Evolutionary conservation across 2,329 filamentous ascomycete species (phyloP).

Genomic region (Diaporthe ilicicola): DNA sequence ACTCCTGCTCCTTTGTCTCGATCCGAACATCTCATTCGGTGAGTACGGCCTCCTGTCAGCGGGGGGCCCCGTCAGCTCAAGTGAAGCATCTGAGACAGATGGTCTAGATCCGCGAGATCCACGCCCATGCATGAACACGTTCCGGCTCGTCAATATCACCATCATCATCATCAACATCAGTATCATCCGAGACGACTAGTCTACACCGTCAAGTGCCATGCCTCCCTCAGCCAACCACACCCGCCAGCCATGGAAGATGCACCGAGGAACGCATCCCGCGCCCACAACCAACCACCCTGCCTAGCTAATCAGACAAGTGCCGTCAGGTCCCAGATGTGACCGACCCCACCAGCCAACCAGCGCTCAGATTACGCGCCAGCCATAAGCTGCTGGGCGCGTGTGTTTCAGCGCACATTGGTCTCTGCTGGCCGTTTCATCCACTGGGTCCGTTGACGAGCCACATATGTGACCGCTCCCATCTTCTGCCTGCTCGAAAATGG

Average conservation of each 20-base stretch:
- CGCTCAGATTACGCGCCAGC: constrained; percentile 42
- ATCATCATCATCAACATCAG: not conserved
- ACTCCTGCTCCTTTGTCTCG: constrained; percentile 10
- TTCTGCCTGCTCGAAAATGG: not conserved
- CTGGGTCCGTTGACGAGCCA: not conserved
- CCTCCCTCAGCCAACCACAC: constrained; percentile 8
- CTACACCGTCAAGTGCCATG: not conserved
- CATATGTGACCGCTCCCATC: not conserved
- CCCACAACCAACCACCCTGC: not conserved
- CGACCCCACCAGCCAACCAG: constrained; percentile 32
- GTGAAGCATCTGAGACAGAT: not conserved
- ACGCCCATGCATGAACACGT: not conserved
- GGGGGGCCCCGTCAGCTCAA: not conserved
- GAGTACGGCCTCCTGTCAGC: not conserved
- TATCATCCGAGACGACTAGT: not conserved
- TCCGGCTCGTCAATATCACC: not conserved
- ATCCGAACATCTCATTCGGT: not conserved
- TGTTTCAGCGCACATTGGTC: constrained; percentile 33
- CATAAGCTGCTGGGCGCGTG: constrained; percentile 35
- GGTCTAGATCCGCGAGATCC: constrained; percentile 13
- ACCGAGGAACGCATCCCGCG: not conserved
- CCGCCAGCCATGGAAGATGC: constrained; percentile 12
- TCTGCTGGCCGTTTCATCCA: constrained; percentile 34
- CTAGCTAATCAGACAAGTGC: constrained; percentile 11
- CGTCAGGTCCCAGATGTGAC: constrained; percentile 14